Evolutionary conservation across 331 rosid species (phyloP).

Genomic region (Rhamnella rubrinervis): DNA sequence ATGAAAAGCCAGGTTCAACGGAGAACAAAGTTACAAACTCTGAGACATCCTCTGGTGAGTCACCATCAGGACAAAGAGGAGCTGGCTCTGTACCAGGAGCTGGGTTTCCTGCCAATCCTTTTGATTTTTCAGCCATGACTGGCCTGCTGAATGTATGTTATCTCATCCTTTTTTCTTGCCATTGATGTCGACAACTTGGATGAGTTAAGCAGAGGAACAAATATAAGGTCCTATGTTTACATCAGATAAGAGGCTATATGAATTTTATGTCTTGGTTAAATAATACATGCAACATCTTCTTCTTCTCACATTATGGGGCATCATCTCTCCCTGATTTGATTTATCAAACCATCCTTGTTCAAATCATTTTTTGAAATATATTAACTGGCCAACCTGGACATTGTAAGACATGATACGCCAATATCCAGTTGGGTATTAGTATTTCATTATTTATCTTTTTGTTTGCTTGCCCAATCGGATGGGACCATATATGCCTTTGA

Average conservation of each 20-base stretch:
- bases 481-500: too few relatives aligned
- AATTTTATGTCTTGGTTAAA: not conserved
- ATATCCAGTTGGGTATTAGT: too few relatives aligned
- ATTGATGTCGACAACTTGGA: not conserved
- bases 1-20: slow-evolving; percentile 51
- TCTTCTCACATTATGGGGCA: too few relatives aligned
- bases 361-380: too few relatives aligned
- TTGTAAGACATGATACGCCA: too few relatives aligned
- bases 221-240: too few relatives aligned
- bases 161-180: not conserved
- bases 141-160: slow-evolving; percentile 86
- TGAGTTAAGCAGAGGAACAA: not conserved
- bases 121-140: slow-evolving; percentile 91
- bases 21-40: slow-evolving; percentile 51
- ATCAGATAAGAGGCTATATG: not conserved
- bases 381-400: too few relatives aligned
- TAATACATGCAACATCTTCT: too few relatives aligned
- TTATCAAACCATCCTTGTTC: too few relatives aligned
- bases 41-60: slow-evolving; percentile 62
- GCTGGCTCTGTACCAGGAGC: slow-evolving; percentile 37
- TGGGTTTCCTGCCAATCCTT: slow-evolving; percentile 65
- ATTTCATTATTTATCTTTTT: too few relatives aligned
- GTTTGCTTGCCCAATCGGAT: too few relatives aligned
- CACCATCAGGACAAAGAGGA: slow-evolving; percentile 40
- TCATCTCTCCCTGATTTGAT: too few relatives aligned